phyloP scores from a whole-genome alignment of 345 rosid species.

The Bruguiera parviflora region DNA sequence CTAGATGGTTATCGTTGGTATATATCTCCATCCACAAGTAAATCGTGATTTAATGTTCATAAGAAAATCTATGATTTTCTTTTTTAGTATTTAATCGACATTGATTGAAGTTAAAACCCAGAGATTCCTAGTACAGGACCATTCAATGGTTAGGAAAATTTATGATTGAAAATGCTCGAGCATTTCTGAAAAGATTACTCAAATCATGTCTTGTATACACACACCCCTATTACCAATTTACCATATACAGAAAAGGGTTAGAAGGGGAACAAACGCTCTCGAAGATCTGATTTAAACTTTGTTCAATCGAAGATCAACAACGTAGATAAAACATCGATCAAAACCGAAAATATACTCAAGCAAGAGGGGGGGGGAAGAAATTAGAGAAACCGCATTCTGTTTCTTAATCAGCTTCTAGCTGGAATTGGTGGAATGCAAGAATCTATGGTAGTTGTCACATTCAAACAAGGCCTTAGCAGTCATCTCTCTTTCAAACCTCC shows the following conservation, averaged over 20 bases:
- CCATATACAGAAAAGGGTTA: slow-evolving; percentile 29
- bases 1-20: neutral
- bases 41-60: neutral
- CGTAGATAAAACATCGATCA: slow-evolving; percentile 6
- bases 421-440: slow-evolving; percentile 32
- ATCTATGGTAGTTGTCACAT: slow-evolving; percentile 39
- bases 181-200: slow-evolving; percentile 10
- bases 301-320: slow-evolving; percentile 37
- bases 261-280: slow-evolving; percentile 24
- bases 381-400: neutral
- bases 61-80: too few species aligned
- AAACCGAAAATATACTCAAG: slow-evolving; percentile 14
- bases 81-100: too few species aligned
- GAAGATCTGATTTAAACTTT: slow-evolving; percentile 24
- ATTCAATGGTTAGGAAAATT: too few species aligned
- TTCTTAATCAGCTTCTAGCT: slow-evolving; percentile 15
- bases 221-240: slow-evolving; percentile 5
- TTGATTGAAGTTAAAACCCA: too few species aligned
- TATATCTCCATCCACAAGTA: neutral
- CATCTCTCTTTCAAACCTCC: slow-evolving; percentile 99
- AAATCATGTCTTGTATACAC: slow-evolving; percentile 26
- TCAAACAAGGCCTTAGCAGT: slow-evolving; percentile 81
- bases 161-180: slow-evolving; percentile 13
- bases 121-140: too few species aligned
- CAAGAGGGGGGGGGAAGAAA: neutral